Evolutionary conservation across 2,329 filamentous ascomycete genomes (phyloP).

Genomic region (Paramyrothecium roridum): DNA sequence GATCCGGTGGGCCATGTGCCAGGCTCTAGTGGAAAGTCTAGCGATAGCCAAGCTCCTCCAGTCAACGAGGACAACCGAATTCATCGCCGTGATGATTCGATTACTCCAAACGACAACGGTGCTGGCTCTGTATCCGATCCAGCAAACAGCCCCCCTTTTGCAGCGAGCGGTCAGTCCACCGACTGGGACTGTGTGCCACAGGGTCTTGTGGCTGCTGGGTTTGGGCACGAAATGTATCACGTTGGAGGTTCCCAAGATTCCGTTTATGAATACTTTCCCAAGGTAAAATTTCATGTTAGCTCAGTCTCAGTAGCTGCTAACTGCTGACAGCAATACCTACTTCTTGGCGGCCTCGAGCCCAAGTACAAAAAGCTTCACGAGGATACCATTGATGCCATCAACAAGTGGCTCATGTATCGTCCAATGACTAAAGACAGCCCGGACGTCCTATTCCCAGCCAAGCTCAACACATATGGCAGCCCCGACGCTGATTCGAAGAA

Average conservation of each 20-base stretch:
- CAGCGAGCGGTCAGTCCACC: conserved; percentile 27
- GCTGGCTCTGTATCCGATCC: background rate
- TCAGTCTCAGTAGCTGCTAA: conserved; percentile 13
- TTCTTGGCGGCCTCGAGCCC: conserved; percentile 69
- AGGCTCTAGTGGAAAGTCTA: background rate
- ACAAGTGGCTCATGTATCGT: conserved; percentile 72
- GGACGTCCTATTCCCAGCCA: conserved; percentile 73
- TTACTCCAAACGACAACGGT: background rate
- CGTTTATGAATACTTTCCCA: conserved; percentile 70
- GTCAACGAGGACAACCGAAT: conserved; percentile 5
- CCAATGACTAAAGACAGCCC: conserved; percentile 68
- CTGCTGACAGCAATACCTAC: conserved; percentile 57
- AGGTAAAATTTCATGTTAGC: conserved; percentile 30
- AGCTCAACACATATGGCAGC: conserved; percentile 45
- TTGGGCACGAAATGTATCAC: conserved; percentile 46
- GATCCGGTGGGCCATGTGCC: conserved; percentile 23
- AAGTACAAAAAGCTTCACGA: conserved; percentile 75
- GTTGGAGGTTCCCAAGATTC: conserved; percentile 68
- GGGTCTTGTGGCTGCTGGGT: conserved; percentile 48
- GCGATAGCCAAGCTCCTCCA: background rate
- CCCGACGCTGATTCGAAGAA: conserved; percentile 35
- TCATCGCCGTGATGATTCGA: conserved; percentile 1
- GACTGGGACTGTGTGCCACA: conserved; percentile 55
- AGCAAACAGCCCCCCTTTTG: conserved; percentile 21
- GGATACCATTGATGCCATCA: conserved; percentile 62